These are phyloP conservation scores for Cytospora paraplurivora DNA, from an alignment of 2,329 filamentous ascomycete genomes.

Conservation along the genomic window DNA sequence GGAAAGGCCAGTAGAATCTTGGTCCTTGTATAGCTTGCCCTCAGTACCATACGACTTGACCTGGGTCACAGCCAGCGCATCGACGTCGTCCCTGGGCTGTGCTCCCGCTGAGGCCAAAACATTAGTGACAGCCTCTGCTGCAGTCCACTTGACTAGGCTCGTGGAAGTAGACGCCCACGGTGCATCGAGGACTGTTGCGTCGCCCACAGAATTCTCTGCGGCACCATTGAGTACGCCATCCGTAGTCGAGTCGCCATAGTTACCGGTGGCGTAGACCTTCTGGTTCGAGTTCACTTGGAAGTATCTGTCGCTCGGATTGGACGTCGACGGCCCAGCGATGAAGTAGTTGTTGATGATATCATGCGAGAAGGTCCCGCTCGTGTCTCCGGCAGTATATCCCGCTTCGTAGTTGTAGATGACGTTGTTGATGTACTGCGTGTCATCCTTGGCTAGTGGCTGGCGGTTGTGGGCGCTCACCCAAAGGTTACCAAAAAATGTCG, in stretches of 20 bases:
- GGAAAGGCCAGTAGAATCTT: conserved; percentile 33
- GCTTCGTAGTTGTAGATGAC: conserved; percentile 49
- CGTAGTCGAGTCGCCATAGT: conserved; percentile 41
- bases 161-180: conserved; percentile 33
- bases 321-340: conserved; percentile 45
- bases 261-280: conserved; percentile 44
- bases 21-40: conserved; percentile 33
- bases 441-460: conserved; percentile 49
- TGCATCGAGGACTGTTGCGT: conserved; percentile 23
- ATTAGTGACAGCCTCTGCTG: conserved; percentile 40
- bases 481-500: conserved; percentile 47
- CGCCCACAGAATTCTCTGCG: conserved; percentile 25
- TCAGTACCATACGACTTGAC: conserved; percentile 31
- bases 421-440: conserved; percentile 49
- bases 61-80: conserved; percentile 33
- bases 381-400: conserved; percentile 37
- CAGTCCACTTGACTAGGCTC: conserved; percentile 35
- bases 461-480: conserved; percentile 51
- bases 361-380: conserved; percentile 29
- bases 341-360: conserved; percentile 51
- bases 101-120: conserved; percentile 43
- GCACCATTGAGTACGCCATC: conserved; percentile 30
- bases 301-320: conserved; percentile 42
- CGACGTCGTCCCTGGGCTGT: conserved; percentile 36
- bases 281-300: conserved; percentile 46